phyloP scores from a whole-genome alignment of 768 basidiomycete genomes.

The Mrakia frigida region DNA sequence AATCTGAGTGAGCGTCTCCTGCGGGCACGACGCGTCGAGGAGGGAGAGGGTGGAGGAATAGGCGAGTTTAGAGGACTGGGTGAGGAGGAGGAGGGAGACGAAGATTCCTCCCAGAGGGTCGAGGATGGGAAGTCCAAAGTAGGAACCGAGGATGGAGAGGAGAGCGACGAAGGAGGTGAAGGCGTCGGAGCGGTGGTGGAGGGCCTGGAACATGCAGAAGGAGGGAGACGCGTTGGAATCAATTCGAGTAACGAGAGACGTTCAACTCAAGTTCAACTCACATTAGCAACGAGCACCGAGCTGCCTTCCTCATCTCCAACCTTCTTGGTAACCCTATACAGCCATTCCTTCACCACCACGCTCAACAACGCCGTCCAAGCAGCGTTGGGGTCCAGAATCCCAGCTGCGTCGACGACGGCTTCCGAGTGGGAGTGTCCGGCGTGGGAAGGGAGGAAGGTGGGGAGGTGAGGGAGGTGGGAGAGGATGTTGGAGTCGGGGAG shows the following conservation, averaged over 20 bases:
- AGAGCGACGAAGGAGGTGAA: slow-evolving; percentile 89
- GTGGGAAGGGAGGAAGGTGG: slow-evolving; percentile 57
- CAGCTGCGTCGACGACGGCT: slow-evolving; percentile 51
- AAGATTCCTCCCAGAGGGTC: slow-evolving; percentile 85
- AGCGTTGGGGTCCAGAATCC: slow-evolving; percentile 76
- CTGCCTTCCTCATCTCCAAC: slow-evolving; percentile 89
- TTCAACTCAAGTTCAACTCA: not conserved
- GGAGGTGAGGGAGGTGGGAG: slow-evolving; percentile 43
- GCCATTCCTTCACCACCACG: slow-evolving; percentile 81
- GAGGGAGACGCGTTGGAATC: not conserved
- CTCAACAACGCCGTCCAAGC: slow-evolving; percentile 89
- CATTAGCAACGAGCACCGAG: slow-evolving; percentile 90
- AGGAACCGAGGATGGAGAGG: slow-evolving; percentile 84
- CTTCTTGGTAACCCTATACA: slow-evolving; percentile 79
- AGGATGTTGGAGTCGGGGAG: slow-evolving; percentile 39
- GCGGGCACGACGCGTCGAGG: slow-evolving; percentile 23
- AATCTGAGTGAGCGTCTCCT: not conserved
- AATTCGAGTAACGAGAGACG: no score
- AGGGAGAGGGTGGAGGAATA: slow-evolving; percentile 19
- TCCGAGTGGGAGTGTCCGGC: slow-evolving; percentile 40
- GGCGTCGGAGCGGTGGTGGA: slow-evolving; percentile 82
- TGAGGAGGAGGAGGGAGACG: slow-evolving; percentile 37
- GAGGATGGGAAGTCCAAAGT: slow-evolving; percentile 74
- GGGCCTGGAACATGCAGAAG: slow-evolving; percentile 3
- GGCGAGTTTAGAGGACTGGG: slow-evolving; percentile 34